phyloP scores from a whole-genome alignment of 108 stramenopile species.

The Cyclotella baltica region DNA sequence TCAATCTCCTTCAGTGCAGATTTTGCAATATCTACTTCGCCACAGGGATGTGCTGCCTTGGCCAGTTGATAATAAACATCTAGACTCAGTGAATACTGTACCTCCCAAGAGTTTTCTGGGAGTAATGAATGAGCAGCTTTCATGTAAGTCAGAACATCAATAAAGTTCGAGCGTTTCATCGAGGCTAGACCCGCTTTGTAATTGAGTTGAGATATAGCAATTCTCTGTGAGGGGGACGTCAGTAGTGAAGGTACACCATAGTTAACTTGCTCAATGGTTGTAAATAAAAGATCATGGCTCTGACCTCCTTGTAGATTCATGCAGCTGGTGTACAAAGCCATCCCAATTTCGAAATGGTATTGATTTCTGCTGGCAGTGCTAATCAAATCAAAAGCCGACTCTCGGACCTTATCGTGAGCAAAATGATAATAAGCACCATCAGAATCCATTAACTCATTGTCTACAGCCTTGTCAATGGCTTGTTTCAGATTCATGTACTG shows the following conservation, averaged over 20 bases:
- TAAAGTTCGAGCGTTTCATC: constrained; percentile 4
- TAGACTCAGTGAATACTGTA: background rate
- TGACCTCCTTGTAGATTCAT: background rate
- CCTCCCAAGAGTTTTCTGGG: background rate
- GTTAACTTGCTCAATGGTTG: constrained; percentile 16
- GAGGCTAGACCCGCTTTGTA: constrained; percentile 3
- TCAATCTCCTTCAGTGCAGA: constrained; percentile 1
- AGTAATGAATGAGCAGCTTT: constrained; percentile 6
- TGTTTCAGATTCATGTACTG: background rate
- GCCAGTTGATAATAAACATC: background rate
- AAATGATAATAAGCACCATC: constrained; percentile 31
- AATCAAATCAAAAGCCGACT: background rate
- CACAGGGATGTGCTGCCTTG: constrained; percentile 15
- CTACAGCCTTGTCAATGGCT: constrained; percentile 13
- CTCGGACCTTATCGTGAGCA: constrained; percentile 52
- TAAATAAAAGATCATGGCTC: background rate
- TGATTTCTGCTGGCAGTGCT: background rate
- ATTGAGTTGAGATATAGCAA: constrained; percentile 1
- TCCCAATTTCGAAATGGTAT: constrained; percentile 21
- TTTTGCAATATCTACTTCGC: constrained; percentile 2
- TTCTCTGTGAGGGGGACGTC: background rate
- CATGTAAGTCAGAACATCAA: background rate
- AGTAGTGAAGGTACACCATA: constrained; percentile 3
- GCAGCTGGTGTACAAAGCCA: background rate
- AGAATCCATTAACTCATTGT: constrained; percentile 30